Base-by-base conservation (phyloP, 108 stramenopile genomes). In the Ochromonas danica region DNA sequence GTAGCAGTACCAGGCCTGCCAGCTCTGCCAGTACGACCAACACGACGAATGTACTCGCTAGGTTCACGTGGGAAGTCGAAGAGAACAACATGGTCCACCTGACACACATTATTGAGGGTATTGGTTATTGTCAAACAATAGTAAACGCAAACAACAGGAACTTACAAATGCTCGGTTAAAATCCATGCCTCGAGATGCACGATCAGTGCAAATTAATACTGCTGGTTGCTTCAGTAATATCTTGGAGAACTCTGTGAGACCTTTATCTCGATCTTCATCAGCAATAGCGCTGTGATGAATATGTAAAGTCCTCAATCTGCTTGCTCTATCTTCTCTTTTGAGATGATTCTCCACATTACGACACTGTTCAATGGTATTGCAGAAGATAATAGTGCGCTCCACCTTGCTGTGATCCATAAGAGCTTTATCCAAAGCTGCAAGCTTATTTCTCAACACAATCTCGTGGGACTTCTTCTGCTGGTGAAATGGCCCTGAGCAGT, bases 51-150 rank as follows among this genome's bases (percentile, higher is more conserved):
- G 80, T 95, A 96, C 79, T 96, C 95, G 10, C 91, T 92, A 25
- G 95, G 94, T 81, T 95, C 93, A 79, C 89, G 89, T 2, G 95
- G 95, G 87, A 95, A 96, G 79, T 96, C 96, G 81, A 93, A 96
- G 17, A 96, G 72, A 30, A 96, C 80, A n/a, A 95, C 95, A 75
- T 94, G 93, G 86, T 93, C 93, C 3, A 95, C 91, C 45, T 51
- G 6, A 14, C 6, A 51, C 22, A 51, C 45, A 51, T 22, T 14
- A n/a, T 14, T 51, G 45, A 51, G 45, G 22, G 14, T 14, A 51
- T 51, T 14, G 22, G 6, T 22, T 14, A 51, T 51, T 14, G 6
- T 51, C 45, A 51, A 51, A 51, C 22, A 14, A 51, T 51, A 14
- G 6, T 51, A 51, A 14, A 14, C 45, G 6, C 14, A 51, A 51